Conservation (phyloP, 1,284 basidiomycete species). For the Trichosporon sp. region DNA sequence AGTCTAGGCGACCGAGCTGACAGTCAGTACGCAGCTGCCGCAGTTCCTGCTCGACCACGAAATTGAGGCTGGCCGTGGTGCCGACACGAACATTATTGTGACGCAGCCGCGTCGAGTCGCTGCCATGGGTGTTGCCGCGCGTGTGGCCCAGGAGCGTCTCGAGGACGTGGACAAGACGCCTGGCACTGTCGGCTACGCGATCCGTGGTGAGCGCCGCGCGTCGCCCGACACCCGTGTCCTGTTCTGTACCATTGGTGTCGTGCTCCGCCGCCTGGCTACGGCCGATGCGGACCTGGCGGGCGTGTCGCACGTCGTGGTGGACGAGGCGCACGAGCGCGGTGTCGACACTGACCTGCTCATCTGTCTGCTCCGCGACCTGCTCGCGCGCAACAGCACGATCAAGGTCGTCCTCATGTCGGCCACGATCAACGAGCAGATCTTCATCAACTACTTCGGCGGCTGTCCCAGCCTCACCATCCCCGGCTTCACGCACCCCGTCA, state of each 20-base stretch:
- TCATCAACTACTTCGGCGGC: slow-evolving; percentile 73
- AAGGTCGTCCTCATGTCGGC: slow-evolving; percentile 65
- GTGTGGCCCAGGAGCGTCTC: slow-evolving; percentile 81
- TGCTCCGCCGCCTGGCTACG: slow-evolving; percentile 73
- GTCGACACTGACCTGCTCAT: slow-evolving; percentile 88
- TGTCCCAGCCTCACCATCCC: slow-evolving; percentile 83
- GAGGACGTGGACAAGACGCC: slow-evolving; percentile 64
- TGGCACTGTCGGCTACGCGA: slow-evolving; percentile 82
- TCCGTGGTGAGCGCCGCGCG: slow-evolving; percentile 82
- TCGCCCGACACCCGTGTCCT: slow-evolving; percentile 71
- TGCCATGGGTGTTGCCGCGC: slow-evolving; percentile 83
- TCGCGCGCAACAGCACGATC: slow-evolving; percentile 69
- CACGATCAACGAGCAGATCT: slow-evolving; percentile 82
- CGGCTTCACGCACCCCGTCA: slow-evolving; percentile 77
- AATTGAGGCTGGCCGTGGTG: slow-evolving; percentile 67
- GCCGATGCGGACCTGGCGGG: slow-evolving; percentile 70
- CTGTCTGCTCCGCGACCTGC: slow-evolving; percentile 76
- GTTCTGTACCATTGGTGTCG: slow-evolving; percentile 92
- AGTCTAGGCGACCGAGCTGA: no score
- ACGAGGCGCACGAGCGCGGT: slow-evolving; percentile 90
- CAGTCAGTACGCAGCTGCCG: slow-evolving; percentile 64
- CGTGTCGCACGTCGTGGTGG: slow-evolving; percentile 84
- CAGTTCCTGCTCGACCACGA: slow-evolving; percentile 84
- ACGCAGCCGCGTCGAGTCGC: slow-evolving; percentile 90
- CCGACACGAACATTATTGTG: slow-evolving; percentile 75